phyloP scores from a whole-genome alignment of 2,329 filamentous ascomycete genomes.

The Akanthomyces uredinophilus region DNA sequence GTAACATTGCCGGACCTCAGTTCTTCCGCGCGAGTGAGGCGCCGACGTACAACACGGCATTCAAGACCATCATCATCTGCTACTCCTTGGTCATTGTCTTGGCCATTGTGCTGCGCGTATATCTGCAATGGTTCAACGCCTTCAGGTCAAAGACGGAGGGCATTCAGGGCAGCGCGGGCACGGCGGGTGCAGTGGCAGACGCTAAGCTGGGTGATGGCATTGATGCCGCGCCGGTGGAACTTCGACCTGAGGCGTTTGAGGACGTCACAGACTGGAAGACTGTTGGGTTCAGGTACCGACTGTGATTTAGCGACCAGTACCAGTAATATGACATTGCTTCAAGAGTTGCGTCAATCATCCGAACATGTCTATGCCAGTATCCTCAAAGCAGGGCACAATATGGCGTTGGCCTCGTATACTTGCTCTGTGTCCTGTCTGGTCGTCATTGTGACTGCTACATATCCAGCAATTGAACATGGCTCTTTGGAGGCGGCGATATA shows the following conservation, averaged over 20 bases:
- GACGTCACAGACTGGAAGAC: slow-evolving; percentile 58
- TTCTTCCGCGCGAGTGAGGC: slow-evolving; percentile 47
- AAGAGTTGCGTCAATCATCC: neutral
- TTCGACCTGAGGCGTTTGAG: slow-evolving; percentile 45
- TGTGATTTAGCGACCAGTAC: slow-evolving; percentile 25
- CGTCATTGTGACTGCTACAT: neutral
- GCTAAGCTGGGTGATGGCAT: slow-evolving; percentile 28
- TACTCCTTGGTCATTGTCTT: slow-evolving; percentile 46
- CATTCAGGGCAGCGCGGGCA: slow-evolving; percentile 38
- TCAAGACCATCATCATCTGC: slow-evolving; percentile 51
- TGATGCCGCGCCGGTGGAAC: slow-evolving; percentile 25
- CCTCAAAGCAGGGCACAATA: neutral
- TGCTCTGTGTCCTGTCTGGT: neutral
- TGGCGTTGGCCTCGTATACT: neutral
- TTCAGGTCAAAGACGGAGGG: slow-evolving; percentile 39
- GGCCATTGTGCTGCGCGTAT: slow-evolving; percentile 39
- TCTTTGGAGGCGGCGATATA: neutral
- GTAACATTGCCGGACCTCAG: slow-evolving; percentile 53
- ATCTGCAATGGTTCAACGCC: slow-evolving; percentile 42
- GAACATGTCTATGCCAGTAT: neutral
- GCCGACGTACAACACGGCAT: slow-evolving; percentile 49
- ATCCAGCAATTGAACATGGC: neutral
- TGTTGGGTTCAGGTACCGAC: slow-evolving; percentile 53
- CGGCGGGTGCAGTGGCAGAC: slow-evolving; percentile 34
- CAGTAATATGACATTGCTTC: neutral